These are phyloP conservation scores for Benincasa hispida DNA, from an alignment of 306 rosid genomes.

Conservation along the genomic window DNA sequence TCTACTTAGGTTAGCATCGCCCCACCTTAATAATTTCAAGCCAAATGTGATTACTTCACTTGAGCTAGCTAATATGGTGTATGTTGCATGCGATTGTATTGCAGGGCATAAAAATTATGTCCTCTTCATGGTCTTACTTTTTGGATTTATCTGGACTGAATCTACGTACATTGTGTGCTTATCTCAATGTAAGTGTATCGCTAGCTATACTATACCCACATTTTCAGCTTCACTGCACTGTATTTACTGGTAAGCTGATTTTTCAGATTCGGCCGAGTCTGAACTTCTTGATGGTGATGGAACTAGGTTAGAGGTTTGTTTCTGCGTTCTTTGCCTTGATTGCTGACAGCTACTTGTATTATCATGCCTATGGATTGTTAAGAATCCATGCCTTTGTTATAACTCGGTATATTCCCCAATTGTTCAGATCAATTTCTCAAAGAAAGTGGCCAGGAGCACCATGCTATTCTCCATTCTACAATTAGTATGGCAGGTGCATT, in stretches of 20 bases:
- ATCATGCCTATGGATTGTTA: neutral
- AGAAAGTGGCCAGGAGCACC: conserved; percentile 26
- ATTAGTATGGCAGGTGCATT: conserved; percentile 31
- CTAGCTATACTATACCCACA: neutral
- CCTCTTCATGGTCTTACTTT: conserved; percentile 30
- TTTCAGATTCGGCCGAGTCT: conserved; percentile 14
- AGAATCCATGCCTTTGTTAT: neutral
- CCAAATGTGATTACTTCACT: neutral
- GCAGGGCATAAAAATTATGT: conserved; percentile 33
- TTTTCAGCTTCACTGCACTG: neutral
- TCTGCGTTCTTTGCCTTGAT: neutral
- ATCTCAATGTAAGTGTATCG: conserved; percentile 20
- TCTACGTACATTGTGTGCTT: conserved; percentile 30
- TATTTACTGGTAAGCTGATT: neutral
- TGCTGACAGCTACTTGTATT: neutral
- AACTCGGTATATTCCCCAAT: neutral
- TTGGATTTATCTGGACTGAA: conserved; percentile 28
- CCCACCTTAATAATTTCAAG: neutral
- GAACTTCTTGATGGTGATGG: conserved; percentile 8
- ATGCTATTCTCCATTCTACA: conserved; percentile 28
- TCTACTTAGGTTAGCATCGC: neutral
- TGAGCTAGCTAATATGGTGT: neutral
- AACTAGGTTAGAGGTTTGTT: conserved; percentile 17
- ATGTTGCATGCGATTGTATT: conserved; percentile 4
- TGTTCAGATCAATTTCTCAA: conserved; percentile 19